Base-by-base conservation (phyloP, 805 yeast genomes). In the Metschnikowia matae region DNA sequence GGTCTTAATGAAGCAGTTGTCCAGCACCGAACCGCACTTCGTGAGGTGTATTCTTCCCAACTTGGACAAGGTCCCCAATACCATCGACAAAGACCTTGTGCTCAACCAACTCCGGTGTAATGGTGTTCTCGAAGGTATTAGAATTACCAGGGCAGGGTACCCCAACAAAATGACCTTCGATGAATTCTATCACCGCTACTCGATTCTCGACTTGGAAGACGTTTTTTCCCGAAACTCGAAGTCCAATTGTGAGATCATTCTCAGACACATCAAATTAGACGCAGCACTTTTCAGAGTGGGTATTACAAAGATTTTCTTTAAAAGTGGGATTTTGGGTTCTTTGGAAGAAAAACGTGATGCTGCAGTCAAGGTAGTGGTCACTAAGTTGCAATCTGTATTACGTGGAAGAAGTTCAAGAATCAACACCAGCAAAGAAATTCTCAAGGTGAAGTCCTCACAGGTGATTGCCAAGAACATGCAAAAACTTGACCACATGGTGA, bases 71-170 rank as follows among this genome's bases (percentile, higher is more conserved):
- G 75, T 75, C 46, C 82, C 97, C 0, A 80, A 80, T 40, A 71
- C 74, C 36, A 87, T 94, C 60, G 89, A 89, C 59, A 89, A 85
- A 58, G 70, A 69, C 31, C 70, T 94, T 21, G 96, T 94, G 6
- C 71, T 94, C 41, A 92, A 87, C 47, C 99, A 94, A 69, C 74
- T 94, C 54, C 77, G 97, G 55, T 94, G 98, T 63, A 94, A 94
- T 63, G 99, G 99, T 79, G 99, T 94, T 14, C 71, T 94, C 46
- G 99, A 94, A 74, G 99, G 99, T 54, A 94, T 94, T 31, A 79
- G 99, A 67, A 94, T 94, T 52, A 96, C 98, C 0, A 80, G 99
- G 56, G 89, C 96, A 7, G 99, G 99, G 2, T 94, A 86, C 66
- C 99, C 99, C 4, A 94, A 94, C 67, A 80, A 97, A 56, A 82